phyloP scores from a whole-genome alignment of 768 basidiomycete genomes.

The Kwoniella dendrophila region DNA sequence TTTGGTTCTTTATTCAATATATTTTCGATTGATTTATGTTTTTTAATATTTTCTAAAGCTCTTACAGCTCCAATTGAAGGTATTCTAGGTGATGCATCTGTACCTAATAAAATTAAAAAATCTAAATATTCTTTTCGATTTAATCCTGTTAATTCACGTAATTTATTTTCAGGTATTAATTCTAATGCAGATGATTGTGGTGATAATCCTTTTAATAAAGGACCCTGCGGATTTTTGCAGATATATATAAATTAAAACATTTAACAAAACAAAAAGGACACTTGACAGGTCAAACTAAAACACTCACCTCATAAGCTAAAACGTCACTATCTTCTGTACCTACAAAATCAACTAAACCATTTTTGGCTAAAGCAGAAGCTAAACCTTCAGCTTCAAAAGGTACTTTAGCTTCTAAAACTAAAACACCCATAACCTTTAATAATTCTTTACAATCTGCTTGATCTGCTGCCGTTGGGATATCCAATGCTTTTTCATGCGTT shows the following conservation, averaged over 20 bases:
- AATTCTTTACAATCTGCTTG: slow-evolving; percentile 73
- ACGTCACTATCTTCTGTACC: slow-evolving; percentile 73
- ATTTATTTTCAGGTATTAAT: slow-evolving; percentile 66
- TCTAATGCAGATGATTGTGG: slow-evolving; percentile 65
- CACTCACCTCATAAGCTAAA: slow-evolving; percentile 38
- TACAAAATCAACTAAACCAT: slow-evolving; percentile 81
- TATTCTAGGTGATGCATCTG: slow-evolving; percentile 85
- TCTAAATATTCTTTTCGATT: slow-evolving; percentile 69
- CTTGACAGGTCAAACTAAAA: not conserved
- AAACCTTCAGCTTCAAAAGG: slow-evolving; percentile 84
- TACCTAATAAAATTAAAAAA: slow-evolving; percentile 83
- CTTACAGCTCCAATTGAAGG: slow-evolving; percentile 76
- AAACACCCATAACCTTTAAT: slow-evolving; percentile 77
- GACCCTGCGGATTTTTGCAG: slow-evolving; percentile 58
- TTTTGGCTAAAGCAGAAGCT: slow-evolving; percentile 72
- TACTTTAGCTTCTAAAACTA: slow-evolving; percentile 68
- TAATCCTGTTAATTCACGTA: slow-evolving; percentile 66
- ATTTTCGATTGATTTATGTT: slow-evolving; percentile 72
- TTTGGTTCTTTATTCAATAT: slow-evolving; percentile 60
- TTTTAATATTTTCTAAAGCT: slow-evolving; percentile 73
- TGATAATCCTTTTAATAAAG: slow-evolving; percentile 77
- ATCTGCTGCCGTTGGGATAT: slow-evolving; percentile 65
- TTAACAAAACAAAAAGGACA: too few relatives aligned
- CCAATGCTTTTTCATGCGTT: slow-evolving; percentile 43
- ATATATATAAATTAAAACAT: too few relatives aligned